These are phyloP conservation scores for Cupressus sempervirens DNA, from an alignment of 75 land plant species.

Conservation along the genomic window DNA sequence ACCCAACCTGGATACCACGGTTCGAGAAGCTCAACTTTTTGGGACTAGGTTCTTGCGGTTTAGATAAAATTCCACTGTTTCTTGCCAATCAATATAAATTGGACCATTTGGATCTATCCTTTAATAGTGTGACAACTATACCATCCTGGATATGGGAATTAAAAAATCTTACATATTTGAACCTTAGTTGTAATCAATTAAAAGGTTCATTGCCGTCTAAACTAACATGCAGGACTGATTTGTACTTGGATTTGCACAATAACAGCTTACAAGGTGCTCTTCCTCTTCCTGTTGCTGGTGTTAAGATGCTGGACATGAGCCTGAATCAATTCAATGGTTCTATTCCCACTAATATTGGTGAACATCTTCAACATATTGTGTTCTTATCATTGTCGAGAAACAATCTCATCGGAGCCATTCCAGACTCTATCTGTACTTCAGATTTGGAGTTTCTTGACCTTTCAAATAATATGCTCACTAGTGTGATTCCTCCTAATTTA, in stretches of 20 bases:
- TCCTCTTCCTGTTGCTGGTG: background rate
- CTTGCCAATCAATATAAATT: slow-evolving; percentile 8
- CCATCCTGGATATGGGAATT: slow-evolving; percentile 2
- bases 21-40: slow-evolving; percentile 6
- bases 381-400: slow-evolving; percentile 10
- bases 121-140: slow-evolving; percentile 12
- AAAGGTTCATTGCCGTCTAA: background rate
- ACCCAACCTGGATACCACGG: slow-evolving; percentile 9
- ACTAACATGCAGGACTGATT: background rate
- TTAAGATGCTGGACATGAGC: background rate
- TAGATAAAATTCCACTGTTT: slow-evolving; percentile 12
- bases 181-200: background rate
- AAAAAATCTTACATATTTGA: background rate
- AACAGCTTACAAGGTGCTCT: background rate
- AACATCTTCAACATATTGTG: background rate
- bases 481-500: background rate
- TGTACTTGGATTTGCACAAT: background rate
- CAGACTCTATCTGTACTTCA: background rate
- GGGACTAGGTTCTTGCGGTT: slow-evolving; percentile 2
- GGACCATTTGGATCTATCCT: background rate
- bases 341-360: background rate
- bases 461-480: background rate
- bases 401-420: slow-evolving; percentile 11
- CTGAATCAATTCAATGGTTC: background rate
- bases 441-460: background rate